A percentile compares a stretch with the other conserved stretches of the same genome.
Conservation (phyloP, 257 asterid genomes). For the Paulownia fortunei region DNA sequence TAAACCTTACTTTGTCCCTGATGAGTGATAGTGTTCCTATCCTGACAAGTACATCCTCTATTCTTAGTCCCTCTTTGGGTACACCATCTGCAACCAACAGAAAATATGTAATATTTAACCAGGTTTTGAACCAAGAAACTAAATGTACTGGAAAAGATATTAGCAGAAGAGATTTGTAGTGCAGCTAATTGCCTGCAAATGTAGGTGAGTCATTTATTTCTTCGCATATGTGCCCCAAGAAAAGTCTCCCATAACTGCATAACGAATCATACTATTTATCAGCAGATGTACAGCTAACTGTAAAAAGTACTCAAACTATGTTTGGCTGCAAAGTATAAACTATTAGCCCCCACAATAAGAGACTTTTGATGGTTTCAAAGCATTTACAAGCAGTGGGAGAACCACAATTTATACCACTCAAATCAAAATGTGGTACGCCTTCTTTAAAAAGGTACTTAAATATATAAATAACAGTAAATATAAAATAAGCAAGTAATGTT, state of each 20-base stretch:
- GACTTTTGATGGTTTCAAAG: background rate
- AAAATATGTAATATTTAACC: constrained; percentile 25
- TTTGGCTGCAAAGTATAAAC: constrained; percentile 19
- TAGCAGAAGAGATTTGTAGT: constrained; percentile 17
- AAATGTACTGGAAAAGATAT: constrained; percentile 19
- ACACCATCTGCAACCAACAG: constrained; percentile 82
- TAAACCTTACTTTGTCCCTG: constrained; percentile 75
- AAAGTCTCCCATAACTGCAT: constrained; percentile 79
- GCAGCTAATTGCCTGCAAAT: constrained; percentile 69
- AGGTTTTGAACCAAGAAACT: constrained; percentile 31
- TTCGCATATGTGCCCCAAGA: constrained; percentile 78
- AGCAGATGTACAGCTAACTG: constrained; percentile 10
- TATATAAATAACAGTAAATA: constrained; percentile 10
- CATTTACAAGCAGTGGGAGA: background rate
- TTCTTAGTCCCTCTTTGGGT: constrained; percentile 94
- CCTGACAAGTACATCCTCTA: constrained; percentile 87
- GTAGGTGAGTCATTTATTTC: constrained; percentile 71
- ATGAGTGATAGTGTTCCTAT: constrained; percentile 70
- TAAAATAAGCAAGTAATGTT: background rate
- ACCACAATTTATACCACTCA: constrained; percentile 17
- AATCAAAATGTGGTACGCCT: constrained; percentile 13
- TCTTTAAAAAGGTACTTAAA: background rate
- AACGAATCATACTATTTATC: constrained; percentile 24
- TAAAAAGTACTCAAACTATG: constrained; percentile 9
- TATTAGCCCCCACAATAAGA: constrained; percentile 10